These are phyloP conservation scores for Agrocybe pediades DNA, from an alignment of 768 basidiomycete species.

Conservation along the genomic window DNA sequence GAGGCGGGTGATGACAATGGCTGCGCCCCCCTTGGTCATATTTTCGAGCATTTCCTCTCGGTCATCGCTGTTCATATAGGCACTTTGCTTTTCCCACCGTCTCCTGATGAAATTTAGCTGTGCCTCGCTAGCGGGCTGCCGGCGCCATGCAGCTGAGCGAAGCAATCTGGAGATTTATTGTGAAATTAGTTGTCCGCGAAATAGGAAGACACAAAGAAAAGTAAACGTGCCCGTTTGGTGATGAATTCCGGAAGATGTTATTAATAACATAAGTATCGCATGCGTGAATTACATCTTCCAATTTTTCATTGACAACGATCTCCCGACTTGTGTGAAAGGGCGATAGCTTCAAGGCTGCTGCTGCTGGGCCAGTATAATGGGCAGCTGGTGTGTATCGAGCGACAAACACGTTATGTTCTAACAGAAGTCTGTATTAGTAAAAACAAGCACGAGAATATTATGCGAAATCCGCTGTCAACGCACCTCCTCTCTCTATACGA, in stretches of 20 bases:
- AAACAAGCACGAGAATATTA: background rate
- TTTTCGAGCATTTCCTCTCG: constrained; percentile 29
- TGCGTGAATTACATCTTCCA: constrained; percentile 63
- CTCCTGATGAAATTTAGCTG: constrained; percentile 61
- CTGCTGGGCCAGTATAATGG: constrained; percentile 44
- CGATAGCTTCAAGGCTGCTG: constrained; percentile 41
- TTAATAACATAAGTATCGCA: constrained; percentile 66
- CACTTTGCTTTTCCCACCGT: constrained; percentile 33
- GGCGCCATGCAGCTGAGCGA: constrained; percentile 69
- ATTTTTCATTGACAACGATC: constrained; percentile 53
- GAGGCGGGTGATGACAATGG: constrained; percentile 74
- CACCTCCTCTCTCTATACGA: constrained; percentile 53
- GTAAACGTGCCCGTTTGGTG: constrained; percentile 48
- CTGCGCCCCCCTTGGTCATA: constrained; percentile 79
- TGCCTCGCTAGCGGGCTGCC: constrained; percentile 54
- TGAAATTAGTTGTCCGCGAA: background rate
- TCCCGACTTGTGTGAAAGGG: constrained; percentile 55
- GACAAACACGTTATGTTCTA: constrained; percentile 33
- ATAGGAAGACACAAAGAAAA: background rate
- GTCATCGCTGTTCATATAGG: constrained; percentile 17
- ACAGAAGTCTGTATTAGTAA: background rate
- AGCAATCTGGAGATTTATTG: constrained; percentile 39
- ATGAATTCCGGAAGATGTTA: constrained; percentile 54
- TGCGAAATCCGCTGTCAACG: constrained; percentile 6
- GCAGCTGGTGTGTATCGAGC: constrained; percentile 59